Base-by-base conservation (phyloP, 2,329 filamentous ascomycete species). In the Fusarium xylarioides region DNA sequence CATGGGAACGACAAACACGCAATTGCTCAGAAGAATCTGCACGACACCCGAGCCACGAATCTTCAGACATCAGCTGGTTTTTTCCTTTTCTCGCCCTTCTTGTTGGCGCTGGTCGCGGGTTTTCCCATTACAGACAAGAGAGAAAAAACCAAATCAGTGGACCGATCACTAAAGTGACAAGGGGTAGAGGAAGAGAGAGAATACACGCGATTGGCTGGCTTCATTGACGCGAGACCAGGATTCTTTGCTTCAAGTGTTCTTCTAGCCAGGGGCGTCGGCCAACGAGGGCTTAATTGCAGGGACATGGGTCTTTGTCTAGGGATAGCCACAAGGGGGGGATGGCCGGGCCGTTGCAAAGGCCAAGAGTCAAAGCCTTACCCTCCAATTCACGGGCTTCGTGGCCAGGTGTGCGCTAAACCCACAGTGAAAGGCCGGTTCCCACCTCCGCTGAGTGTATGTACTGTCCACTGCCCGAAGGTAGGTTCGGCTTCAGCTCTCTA, bases 221-320 rank as follows among this genome's bases (percentile, higher is more conserved):
- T 32, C 55, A 55, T 49, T 68, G 63, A 66, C 63, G 68, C 73
- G 70, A 66, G 56, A 42, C 73, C 53, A 67, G 73, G 70, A 66
- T 74, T 73, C 40, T 57, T 52, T 63, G 52, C 66, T 54, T 65
- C 66, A 69, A 68, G 44, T 69, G 64, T 67, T 71, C 52, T 75
- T 63, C 65, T 74, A 74, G 68, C 74, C 74, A 77, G 74, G 74
- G 74, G 68, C 37, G 34, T 59, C 43, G 34, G 43, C 73, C 71
- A 74, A 74, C 34, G 32, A 58, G 43, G 23, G 32, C 11, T 26
- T 15, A 16, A 15, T 34, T 38, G 16, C 63, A 68, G 42, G 71
- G 67, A 59, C 67, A 74, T 42, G 71, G 71, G 49, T 19, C 21
- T 32, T 30, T 46, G 37, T 28, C 44, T 30, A 61, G 43, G 59